These are phyloP conservation scores for Quercus wislizeni DNA, from an alignment of 306 rosid genomes.

Conservation along the genomic window DNA sequence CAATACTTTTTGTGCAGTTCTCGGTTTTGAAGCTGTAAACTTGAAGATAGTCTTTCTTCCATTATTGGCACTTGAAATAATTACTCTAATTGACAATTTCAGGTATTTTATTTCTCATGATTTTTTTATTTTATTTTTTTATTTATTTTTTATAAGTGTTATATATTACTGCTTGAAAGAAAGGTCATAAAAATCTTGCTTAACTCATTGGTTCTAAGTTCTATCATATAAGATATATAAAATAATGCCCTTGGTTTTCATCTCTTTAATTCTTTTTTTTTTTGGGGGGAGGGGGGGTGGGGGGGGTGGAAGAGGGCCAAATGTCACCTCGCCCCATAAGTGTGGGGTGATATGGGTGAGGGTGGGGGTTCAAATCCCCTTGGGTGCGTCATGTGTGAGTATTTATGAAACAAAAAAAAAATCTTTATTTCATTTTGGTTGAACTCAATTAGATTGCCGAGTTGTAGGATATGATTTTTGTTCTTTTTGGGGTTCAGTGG, in stretches of 20 bases:
- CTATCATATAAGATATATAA: neutral
- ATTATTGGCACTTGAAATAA: slow-evolving; percentile 77
- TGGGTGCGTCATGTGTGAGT: no score
- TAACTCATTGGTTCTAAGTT: neutral
- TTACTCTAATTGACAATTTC: slow-evolving; percentile 88
- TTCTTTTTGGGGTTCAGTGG: no score
- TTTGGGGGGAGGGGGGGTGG: fast-evolving
- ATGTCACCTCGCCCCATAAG: no score
- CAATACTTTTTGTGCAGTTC: slow-evolving; percentile 50
- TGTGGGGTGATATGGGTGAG: no score
- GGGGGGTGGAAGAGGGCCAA: no score
- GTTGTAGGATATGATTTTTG: neutral
- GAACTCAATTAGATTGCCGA: neutral
- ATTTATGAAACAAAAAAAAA: no score
- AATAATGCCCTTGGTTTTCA: neutral
- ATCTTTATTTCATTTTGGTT: neutral
- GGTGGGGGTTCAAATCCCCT: no score
- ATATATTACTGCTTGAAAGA: neutral
- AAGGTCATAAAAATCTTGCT: neutral
- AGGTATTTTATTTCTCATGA: slow-evolving; percentile 51
- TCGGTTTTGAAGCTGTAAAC: slow-evolving; percentile 63
- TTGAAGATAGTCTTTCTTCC: slow-evolving; percentile 94
- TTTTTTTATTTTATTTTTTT: neutral
- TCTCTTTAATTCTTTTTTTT: neutral
- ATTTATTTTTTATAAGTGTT: neutral